Base-by-base conservation (phyloP, 116 monocot species). In the Dioscorea cayenensis region DNA sequence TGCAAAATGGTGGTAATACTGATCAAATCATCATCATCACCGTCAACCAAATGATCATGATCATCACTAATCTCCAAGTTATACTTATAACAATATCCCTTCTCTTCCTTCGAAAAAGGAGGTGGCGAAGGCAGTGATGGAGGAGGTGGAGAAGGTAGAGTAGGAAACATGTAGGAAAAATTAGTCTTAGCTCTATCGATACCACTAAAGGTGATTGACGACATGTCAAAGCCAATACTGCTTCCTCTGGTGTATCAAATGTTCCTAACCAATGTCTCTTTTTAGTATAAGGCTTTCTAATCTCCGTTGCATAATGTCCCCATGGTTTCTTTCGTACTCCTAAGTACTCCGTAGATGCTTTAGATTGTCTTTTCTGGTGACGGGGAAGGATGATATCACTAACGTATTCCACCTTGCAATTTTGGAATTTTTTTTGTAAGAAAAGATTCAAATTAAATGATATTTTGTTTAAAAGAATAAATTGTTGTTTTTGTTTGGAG, bases 201-300 rank as follows among this genome's bases (percentile, higher is more conserved):
- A 3, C 29, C 29, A 3, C 29, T 29, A 29, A 29, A 29, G 29
- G 2, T 3, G 49, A 87, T 81, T n/a, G 87, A 78, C 3, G 87
- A 77, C 20, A 84, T 64, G 72, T 85, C 85, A 23, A 85, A 28
- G 85, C 78, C 4, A 85, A 14, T 7, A 81, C 81, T 0, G 85
- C 85, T 65, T 85, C 85, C 65, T 81, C 81, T 0, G 81, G 75
- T 2, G 85, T 85, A 67, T 85, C 85, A 25, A 85, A 85, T 0
- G 85, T 85, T 16, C 85, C 85, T 7, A 85, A 76, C 85, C 85
- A 85, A 67, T 82, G 85, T 51, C 85, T 62, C 66, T 82, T 78
- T 36, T 85, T 85, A 18, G 85, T 85, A 66, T 69, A 73, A 1
- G 85, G 85, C 72, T 82, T 79, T 25, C 81, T 25, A 38, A 85